Evolutionary conservation across 192 early-diverging fungal genomes (phyloP), one percentile per base, ranked within the genome.

Genomic region (Backusella tarrabulga): DNA sequence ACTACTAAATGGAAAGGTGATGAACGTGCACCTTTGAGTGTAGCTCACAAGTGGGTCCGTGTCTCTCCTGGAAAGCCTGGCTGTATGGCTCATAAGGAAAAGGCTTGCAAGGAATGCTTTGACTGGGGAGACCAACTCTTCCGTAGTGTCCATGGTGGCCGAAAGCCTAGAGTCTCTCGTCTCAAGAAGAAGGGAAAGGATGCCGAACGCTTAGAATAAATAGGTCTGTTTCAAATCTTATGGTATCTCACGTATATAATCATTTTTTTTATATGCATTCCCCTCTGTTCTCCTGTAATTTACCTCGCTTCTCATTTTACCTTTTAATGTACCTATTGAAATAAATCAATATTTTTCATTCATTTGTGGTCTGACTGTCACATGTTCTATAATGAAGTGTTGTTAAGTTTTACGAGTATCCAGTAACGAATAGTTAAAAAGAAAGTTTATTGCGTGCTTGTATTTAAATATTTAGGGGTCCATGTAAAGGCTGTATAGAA

Each of bases 21-120:
- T 73, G 80, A 82, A 3, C 76, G 80, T 41, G 40, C 69, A 11
- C 80, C 80, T 17, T 78, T 82, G 21, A 44, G 12, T 4, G 69
- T 78, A 12, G 12, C 76, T 36, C 76, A 78, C 36, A 71, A 70
- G 52, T 82, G 77, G 76, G 68, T 73, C 21, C 73, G 74, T 19
- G 29, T 81, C 21, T 71, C 44, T 35, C 41, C 46, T 19, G 80
- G 80, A 35, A 82, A 82, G 36, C 80, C 80, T 72, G 80, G 50
- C 2, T 82, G 80, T 34, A 67, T 71, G 12, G 77, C 50, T 21
- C 80, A 82, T 41, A 82, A 78, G 52, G 32, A 75, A 23, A 63
- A 78, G 26, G 80, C 54, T 15, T 82, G 80, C 44, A 60, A 76
- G 7, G 77, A 82, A 38, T 82, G 80, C 74, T 82, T 82, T 67